Percentiles rank a stretch among this genome's conserved stretches.
These are phyloP conservation scores for Psilocybe sp. DNA, from an alignment of 768 basidiomycete species.

Conservation along the genomic window DNA sequence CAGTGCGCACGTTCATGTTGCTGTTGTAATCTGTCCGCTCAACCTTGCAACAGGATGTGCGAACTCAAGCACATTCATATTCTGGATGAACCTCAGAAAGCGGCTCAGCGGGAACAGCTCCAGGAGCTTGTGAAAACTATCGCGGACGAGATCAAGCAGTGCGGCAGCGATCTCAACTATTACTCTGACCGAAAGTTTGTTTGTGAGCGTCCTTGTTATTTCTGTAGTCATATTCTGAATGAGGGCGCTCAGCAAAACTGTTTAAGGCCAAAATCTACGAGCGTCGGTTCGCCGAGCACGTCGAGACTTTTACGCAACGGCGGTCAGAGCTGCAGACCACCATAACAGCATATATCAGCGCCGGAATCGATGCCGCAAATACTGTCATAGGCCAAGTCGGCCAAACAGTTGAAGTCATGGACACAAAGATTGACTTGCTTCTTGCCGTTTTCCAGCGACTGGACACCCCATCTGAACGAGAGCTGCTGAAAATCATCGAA, in stretches of 20 bases:
- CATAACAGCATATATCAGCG: conserved; percentile 29
- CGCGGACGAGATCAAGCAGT: conserved; percentile 33
- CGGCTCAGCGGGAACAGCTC: conserved; percentile 23
- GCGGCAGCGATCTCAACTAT: conserved; percentile 35
- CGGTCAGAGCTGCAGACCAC: conserved; percentile 29
- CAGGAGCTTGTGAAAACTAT: conserved; percentile 20
- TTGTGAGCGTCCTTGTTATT: conserved; percentile 14
- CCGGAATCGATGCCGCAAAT: conserved; percentile 25
- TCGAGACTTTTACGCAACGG: conserved; percentile 24
- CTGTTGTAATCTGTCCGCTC: not conserved
- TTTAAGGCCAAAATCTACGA: conserved; percentile 33
- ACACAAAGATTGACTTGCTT: conserved; percentile 21
- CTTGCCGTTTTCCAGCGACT: conserved; percentile 27
- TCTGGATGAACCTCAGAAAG: conserved; percentile 20
- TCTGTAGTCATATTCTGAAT: not conserved
- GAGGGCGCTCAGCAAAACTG: conserved; percentile 19
- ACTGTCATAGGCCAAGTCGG: conserved; percentile 19
- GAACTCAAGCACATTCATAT: conserved; percentile 10
- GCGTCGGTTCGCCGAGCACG: conserved; percentile 24
- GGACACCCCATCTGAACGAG: conserved; percentile 31
- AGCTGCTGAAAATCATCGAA: conserved; percentile 28
- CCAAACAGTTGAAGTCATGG: conserved; percentile 16
- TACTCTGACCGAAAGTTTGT: conserved; percentile 33
- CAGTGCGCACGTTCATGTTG: conserved; percentile 27
- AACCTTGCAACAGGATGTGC: conserved; percentile 8